Conservation (phyloP, 495 filamentous ascomycete genomes). For the Podospora tetraspora region DNA sequence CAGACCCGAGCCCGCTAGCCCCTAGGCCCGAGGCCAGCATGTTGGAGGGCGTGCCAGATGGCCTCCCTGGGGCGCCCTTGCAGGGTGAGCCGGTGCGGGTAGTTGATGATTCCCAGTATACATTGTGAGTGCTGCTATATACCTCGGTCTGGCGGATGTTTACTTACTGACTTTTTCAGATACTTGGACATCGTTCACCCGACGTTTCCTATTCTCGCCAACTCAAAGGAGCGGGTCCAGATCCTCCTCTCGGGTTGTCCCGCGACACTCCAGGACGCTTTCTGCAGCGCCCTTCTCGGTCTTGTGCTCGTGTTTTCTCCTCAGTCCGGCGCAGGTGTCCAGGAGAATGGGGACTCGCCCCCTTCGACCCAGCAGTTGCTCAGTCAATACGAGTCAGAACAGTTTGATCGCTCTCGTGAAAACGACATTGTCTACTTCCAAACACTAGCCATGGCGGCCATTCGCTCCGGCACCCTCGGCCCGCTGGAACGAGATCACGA, state of each 20-base stretch:
- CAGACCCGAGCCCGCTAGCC: slow-evolving; percentile 2
- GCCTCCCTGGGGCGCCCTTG: slow-evolving; percentile 24
- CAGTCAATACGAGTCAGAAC: slow-evolving; percentile 49
- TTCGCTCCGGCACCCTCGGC: slow-evolving; percentile 37
- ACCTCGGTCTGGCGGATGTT: not conserved
- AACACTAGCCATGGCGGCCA: slow-evolving; percentile 54
- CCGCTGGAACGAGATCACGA: slow-evolving; percentile 38
- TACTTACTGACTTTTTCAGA: slow-evolving; percentile 33
- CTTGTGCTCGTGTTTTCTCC: slow-evolving; percentile 54
- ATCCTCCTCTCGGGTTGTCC: slow-evolving; percentile 58
- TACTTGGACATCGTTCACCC: slow-evolving; percentile 70
- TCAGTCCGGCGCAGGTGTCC: slow-evolving; percentile 34
- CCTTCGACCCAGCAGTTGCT: slow-evolving; percentile 45
- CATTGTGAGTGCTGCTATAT: slow-evolving; percentile 36
- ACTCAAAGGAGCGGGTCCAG: slow-evolving; percentile 57
- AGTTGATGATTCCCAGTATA: slow-evolving; percentile 42
- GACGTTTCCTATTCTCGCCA: slow-evolving; percentile 67
- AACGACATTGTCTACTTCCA: slow-evolving; percentile 60
- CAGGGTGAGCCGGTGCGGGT: slow-evolving; percentile 30
- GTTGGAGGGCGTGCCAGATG: slow-evolving; percentile 12
- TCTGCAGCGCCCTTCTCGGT: slow-evolving; percentile 62
- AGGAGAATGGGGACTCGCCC: slow-evolving; percentile 33
- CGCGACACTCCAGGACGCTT: slow-evolving; percentile 59
- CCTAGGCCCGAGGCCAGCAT: not conserved
- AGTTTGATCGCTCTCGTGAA: slow-evolving; percentile 36